Evolutionary conservation across 331 rosid species (phyloP).

Genomic region (Ulmus americana): DNA sequence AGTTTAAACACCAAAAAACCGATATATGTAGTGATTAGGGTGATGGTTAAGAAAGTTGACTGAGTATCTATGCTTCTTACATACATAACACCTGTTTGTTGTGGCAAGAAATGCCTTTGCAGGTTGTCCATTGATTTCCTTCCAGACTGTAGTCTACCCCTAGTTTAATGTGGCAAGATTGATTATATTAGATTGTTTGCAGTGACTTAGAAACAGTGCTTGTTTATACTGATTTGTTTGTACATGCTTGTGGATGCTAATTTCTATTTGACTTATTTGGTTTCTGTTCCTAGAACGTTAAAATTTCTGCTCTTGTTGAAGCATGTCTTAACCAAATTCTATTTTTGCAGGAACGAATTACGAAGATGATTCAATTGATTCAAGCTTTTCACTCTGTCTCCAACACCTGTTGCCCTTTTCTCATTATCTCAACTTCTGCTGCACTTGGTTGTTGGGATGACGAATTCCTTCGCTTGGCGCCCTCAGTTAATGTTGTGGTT

Average conservation of each 20-base stretch:
- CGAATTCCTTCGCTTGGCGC: constrained; percentile 41
- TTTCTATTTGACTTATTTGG: background rate
- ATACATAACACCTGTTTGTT: too few relatives aligned
- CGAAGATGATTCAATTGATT: constrained; percentile 43
- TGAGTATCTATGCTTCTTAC: too few relatives aligned
- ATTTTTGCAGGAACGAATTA: constrained; percentile 47
- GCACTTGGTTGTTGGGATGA: constrained; percentile 48
- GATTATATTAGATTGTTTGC: too few relatives aligned
- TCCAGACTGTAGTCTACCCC: too few relatives aligned
- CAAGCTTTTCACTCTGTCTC: constrained; percentile 39
- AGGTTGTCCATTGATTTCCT: too few relatives aligned
- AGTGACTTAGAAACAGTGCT: too few relatives aligned
- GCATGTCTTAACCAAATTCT: background rate
- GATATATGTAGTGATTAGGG: too few relatives aligned
- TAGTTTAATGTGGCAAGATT: too few relatives aligned
- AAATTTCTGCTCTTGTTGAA: background rate
- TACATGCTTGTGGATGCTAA: background rate
- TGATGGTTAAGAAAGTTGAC: too few relatives aligned
- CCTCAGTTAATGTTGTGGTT: constrained; percentile 43
- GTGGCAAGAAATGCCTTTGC: too few relatives aligned
- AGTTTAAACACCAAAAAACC: too few relatives aligned
- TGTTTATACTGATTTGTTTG: too few relatives aligned
- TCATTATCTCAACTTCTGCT: constrained; percentile 47
- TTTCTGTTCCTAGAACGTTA: background rate
- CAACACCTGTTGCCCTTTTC: constrained; percentile 43